Evolutionary conservation across 1,284 basidiomycete species (phyloP).

Genomic region (Pholiota adiposa): DNA sequence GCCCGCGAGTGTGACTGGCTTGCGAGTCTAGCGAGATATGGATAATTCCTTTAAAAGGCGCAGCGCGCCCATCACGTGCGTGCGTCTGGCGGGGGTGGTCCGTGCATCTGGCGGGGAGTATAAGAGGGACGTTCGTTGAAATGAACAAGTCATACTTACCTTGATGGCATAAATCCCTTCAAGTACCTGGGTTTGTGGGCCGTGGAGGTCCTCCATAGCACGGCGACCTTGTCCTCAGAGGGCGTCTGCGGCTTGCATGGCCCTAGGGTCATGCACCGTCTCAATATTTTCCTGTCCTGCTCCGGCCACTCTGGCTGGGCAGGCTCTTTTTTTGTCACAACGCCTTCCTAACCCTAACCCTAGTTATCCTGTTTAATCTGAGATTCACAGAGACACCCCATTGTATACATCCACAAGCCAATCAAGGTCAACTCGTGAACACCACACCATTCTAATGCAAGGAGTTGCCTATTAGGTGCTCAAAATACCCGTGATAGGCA

Average conservation of each 20-base stretch:
- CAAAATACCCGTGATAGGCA: not conserved
- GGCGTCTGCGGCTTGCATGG: conserved; percentile 60
- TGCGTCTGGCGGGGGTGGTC: conserved; percentile 29
- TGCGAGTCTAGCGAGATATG: not conserved
- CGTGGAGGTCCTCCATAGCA: conserved; percentile 60
- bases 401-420: not conserved
- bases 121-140: conserved; percentile 27
- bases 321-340: conserved; percentile 42
- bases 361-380: too few species aligned
- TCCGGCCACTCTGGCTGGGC: conserved; percentile 58
- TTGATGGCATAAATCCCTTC: conserved; percentile 49
- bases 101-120: conserved; percentile 33
- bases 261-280: conserved; percentile 71
- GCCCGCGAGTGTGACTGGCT: too few species aligned
- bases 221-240: conserved; percentile 72
- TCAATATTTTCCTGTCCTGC: conserved; percentile 72
- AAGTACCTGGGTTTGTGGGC: conserved; percentile 44
- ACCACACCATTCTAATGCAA: not conserved
- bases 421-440: not conserved
- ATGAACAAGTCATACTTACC: conserved; percentile 43
- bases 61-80: conserved; percentile 14
- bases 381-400: not conserved
- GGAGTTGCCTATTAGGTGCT: not conserved
- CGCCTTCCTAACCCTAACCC: conserved; percentile 48
- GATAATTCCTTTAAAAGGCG: conserved; percentile 3